Evolutionary conservation across 2,329 filamentous ascomycete species (phyloP).

Genomic region (Epichloe amarillans): DNA sequence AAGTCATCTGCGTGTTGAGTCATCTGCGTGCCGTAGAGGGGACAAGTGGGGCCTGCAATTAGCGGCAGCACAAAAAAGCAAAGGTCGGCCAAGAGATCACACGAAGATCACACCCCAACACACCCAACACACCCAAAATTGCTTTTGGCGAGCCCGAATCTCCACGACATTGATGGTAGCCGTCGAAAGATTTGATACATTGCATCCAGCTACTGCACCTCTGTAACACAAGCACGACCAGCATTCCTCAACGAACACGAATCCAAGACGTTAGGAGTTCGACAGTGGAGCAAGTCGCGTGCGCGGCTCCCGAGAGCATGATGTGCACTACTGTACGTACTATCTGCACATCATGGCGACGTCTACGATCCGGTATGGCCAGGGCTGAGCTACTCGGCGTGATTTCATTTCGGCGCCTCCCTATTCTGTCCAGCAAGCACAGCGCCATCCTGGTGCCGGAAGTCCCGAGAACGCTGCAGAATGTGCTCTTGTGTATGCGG

Average conservation of each 20-base stretch:
- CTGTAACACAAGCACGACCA: background rate
- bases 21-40: too few relatives aligned
- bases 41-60: too few relatives aligned
- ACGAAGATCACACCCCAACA: too few relatives aligned
- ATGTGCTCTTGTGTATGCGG: background rate
- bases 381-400: too few relatives aligned
- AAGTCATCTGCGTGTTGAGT: too few relatives aligned
- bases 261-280: background rate
- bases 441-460: background rate
- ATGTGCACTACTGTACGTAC: too few relatives aligned
- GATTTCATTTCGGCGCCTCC: background rate
- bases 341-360: background rate
- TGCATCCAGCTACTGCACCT: background rate
- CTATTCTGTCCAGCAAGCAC: background rate
- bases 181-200: background rate
- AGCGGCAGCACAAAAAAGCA: too few relatives aligned
- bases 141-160: too few relatives aligned
- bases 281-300: too few relatives aligned
- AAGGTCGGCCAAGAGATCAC: too few relatives aligned
- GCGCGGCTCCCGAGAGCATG: too few relatives aligned
- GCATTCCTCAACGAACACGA: background rate
- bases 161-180: background rate
- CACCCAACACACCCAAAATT: too few relatives aligned
- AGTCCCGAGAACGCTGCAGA: background rate
- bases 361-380: background rate